Evolutionary conservation across 495 filamentous ascomycete species (phyloP).

Genomic region (Neurospora sp.): DNA sequence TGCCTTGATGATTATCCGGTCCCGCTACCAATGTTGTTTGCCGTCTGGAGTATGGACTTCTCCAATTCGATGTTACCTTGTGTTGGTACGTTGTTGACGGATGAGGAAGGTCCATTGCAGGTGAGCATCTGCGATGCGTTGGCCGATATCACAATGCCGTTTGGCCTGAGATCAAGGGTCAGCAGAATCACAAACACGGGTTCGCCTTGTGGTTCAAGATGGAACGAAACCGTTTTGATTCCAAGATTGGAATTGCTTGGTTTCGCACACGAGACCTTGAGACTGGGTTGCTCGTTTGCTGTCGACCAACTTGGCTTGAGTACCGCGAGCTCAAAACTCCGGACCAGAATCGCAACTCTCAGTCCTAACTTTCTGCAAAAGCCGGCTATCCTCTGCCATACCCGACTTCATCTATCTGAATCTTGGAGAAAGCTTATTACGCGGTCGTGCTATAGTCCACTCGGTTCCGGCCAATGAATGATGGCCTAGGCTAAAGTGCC

Average conservation of each 20-base stretch:
- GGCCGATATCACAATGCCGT: background rate
- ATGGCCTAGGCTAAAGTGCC: background rate
- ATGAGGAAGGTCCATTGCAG: background rate
- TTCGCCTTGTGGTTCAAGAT: too few relatives aligned
- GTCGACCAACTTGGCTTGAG: background rate
- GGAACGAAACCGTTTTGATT: too few relatives aligned
- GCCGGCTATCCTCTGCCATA: background rate
- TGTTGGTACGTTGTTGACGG: background rate
- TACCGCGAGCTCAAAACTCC: background rate
- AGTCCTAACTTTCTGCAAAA: background rate
- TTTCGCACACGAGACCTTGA: background rate
- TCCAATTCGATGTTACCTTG: background rate
- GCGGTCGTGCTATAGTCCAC: background rate
- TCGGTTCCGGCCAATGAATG: background rate
- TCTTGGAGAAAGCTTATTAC: background rate
- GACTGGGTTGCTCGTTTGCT: background rate
- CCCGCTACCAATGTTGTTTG: background rate
- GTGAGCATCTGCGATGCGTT: background rate
- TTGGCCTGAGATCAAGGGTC: background rate
- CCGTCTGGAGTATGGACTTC: background rate
- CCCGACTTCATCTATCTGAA: background rate
- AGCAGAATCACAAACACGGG: background rate
- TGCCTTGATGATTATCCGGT: background rate
- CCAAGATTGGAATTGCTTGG: background rate
- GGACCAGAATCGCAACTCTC: background rate